These are phyloP conservation scores for Talaromyces sp. DNA, from an alignment of 2,329 filamentous ascomycete species.

Conservation along the genomic window DNA sequence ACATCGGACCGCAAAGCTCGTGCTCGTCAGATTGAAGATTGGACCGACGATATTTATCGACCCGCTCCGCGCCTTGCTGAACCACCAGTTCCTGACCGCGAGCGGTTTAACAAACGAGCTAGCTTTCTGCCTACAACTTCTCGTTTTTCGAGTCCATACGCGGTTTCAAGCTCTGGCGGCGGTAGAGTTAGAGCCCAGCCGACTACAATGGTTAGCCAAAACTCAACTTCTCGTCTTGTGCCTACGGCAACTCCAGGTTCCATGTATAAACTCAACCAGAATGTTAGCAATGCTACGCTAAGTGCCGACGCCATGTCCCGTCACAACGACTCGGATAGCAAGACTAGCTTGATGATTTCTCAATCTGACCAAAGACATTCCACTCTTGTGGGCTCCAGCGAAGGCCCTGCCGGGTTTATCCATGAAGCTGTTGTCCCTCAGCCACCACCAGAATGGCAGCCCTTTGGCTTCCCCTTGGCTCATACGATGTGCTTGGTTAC, in stretches of 20 bases:
- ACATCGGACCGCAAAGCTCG: conserved; percentile 75
- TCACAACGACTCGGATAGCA: conserved; percentile 33
- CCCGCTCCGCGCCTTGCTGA: conserved; percentile 79
- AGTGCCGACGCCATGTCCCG: conserved; percentile 38
- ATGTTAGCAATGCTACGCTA: conserved; percentile 53
- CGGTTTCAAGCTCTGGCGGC: conserved; percentile 54
- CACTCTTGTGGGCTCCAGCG: conserved; percentile 57
- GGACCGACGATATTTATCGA: conserved; percentile 95
- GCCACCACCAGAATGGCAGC: conserved; percentile 93
- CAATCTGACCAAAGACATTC: conserved; percentile 48
- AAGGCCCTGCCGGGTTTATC: conserved; percentile 87
- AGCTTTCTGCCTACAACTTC: conserved; percentile 93
- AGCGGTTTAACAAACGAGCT: conserved; percentile 54
- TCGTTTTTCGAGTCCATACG: conserved; percentile 86
- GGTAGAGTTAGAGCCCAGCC: conserved; percentile 52
- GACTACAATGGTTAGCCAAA: conserved; percentile 94
- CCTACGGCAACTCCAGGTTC: conserved; percentile 43
- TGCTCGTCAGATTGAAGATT: conserved; percentile 92
- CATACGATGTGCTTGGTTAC: conserved; percentile 94
- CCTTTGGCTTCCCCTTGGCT: conserved; percentile 89
- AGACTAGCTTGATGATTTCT: conserved; percentile 57
- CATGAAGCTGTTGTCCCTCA: conserved; percentile 94
- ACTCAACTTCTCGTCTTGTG: conserved; percentile 65
- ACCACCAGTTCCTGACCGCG: conserved; percentile 61
- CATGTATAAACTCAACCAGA: conserved; percentile 59